phyloP scores from a whole-genome alignment of 73 alveolate species.

The Tetrahymena elliotti region DNA sequence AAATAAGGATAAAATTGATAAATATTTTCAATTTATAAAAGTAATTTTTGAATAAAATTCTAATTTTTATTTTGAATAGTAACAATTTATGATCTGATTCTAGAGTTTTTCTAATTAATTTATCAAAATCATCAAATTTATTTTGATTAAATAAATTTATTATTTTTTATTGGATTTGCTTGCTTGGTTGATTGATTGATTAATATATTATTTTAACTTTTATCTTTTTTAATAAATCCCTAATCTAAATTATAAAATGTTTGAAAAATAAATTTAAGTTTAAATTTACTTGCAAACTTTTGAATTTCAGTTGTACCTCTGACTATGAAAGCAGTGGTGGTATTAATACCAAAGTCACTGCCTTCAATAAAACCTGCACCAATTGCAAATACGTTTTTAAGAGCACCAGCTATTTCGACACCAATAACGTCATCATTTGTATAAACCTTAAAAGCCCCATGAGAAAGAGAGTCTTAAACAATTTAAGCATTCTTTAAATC shows the following conservation, averaged over 20 bases:
- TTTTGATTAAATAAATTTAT: not conserved
- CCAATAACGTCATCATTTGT: conserved; percentile 56
- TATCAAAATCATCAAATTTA: not conserved
- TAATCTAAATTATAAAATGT: not conserved
- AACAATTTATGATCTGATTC: too few relatives aligned
- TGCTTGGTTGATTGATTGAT: too few relatives aligned
- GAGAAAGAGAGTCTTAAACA: conserved; percentile 40
- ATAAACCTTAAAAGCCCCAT: conserved; percentile 47
- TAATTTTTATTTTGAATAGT: too few relatives aligned
- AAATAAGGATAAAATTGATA: not conserved
- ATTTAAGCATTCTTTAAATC: conserved; percentile 30
- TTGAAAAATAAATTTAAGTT: not conserved
- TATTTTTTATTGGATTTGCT: not conserved
- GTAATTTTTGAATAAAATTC: too few relatives aligned
- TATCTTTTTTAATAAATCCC: not conserved
- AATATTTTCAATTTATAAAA: not conserved
- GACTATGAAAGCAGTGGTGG: conserved; percentile 51
- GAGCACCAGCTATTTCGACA: conserved; percentile 60
- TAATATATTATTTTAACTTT: not conserved
- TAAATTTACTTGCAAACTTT: conserved; percentile 16
- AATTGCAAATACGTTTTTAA: conserved; percentile 53
- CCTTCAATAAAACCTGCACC: conserved; percentile 62
- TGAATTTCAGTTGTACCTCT: conserved; percentile 55
- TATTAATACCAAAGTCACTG: conserved; percentile 52
- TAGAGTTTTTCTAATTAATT: not conserved